Evolutionary conservation across 2,329 filamentous ascomycete genomes (phyloP).

Genomic region (Hysterium pulicare): DNA sequence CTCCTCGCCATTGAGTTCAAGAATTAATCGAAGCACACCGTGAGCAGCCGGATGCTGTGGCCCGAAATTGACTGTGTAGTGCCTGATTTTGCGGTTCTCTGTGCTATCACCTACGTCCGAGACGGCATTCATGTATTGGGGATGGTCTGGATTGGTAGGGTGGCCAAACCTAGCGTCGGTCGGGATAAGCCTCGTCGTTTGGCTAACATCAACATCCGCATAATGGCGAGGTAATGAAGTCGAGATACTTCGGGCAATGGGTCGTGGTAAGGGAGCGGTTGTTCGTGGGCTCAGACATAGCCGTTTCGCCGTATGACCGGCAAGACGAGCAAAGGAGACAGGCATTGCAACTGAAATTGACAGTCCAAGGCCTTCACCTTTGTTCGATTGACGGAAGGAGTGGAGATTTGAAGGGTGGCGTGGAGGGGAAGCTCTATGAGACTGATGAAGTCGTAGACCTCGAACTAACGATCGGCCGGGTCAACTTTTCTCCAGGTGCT

Average conservation of each 20-base stretch:
- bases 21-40: constrained; percentile 94
- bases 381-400: constrained; percentile 32
- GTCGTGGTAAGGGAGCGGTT: constrained; percentile 38
- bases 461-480: neutral
- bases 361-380: constrained; percentile 25
- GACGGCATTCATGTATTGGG: constrained; percentile 43
- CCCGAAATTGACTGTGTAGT: constrained; percentile 99
- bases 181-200: constrained; percentile 60
- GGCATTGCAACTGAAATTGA: constrained; percentile 56
- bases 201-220: constrained; percentile 51
- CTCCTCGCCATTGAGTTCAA: constrained; percentile 96
- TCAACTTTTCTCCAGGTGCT: too few relatives aligned
- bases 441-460: constrained; percentile 27
- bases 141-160: constrained; percentile 45
- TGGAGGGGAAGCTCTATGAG: constrained; percentile 22
- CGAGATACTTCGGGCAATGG: constrained; percentile 62
- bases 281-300: constrained; percentile 57
- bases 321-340: constrained; percentile 67
- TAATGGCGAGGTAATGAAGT: constrained; percentile 61
- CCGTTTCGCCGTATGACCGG: constrained; percentile 67
- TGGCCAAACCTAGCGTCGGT: constrained; percentile 62
- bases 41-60: constrained; percentile 98
- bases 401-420: constrained; percentile 28
- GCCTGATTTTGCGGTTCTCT: constrained; percentile 80
- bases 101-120: constrained; percentile 44